These are phyloP conservation scores for Fistulina hepatica DNA, from an alignment of 1,284 basidiomycete genomes.

Conservation along the genomic window DNA sequence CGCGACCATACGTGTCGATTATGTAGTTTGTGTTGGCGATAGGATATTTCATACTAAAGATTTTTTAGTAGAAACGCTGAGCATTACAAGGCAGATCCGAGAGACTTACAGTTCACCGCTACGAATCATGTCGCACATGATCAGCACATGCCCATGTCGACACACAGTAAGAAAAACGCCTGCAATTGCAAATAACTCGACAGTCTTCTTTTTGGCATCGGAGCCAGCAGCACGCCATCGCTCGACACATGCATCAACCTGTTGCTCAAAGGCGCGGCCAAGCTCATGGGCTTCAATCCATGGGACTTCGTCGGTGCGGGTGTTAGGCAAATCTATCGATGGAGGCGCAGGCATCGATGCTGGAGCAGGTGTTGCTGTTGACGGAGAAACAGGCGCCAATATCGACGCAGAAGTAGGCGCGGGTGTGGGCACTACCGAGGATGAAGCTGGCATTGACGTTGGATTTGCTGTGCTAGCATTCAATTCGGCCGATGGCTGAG, in stretches of 20 bases:
- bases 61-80: slow-evolving; percentile 18
- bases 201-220: slow-evolving; percentile 23
- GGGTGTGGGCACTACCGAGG: background rate
- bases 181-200: slow-evolving; percentile 23
- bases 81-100: slow-evolving; percentile 7
- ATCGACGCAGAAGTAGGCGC: too few species aligned
- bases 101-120: slow-evolving; percentile 22
- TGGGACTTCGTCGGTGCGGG: slow-evolving; percentile 4
- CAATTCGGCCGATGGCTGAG: background rate
- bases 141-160: slow-evolving; percentile 17
- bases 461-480: background rate
- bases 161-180: slow-evolving; percentile 25
- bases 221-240: slow-evolving; percentile 25
- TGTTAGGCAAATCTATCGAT: too few species aligned
- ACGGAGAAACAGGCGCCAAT: background rate
- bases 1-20: slow-evolving; percentile 14
- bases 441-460: background rate
- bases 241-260: slow-evolving; percentile 18
- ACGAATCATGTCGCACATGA: slow-evolving; percentile 20
- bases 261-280: slow-evolving; percentile 1
- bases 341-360: too few species aligned
- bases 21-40: slow-evolving; percentile 20
- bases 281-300: slow-evolving; percentile 12
- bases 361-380: background rate
- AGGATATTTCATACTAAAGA: slow-evolving; percentile 28